Base-by-base conservation (phyloP, 192 early-diverging fungal genomes). In the Thamnidium elegans region DNA sequence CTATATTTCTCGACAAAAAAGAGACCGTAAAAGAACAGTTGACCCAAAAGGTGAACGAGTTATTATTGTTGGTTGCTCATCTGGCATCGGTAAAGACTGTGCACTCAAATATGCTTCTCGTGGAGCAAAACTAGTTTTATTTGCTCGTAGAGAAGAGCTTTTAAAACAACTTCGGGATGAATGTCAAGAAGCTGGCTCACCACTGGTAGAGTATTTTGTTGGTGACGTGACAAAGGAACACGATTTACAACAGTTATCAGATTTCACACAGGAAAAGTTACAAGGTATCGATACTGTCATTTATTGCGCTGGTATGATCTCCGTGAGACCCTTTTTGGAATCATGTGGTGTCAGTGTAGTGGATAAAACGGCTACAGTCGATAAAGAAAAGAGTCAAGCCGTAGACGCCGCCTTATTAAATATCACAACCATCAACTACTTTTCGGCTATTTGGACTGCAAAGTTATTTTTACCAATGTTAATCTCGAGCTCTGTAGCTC, bases 41-140 rank as follows among this genome's bases (percentile, higher is more conserved):
- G 5, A 6, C 36, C 36, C 36, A 1, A 39, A 5, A 1, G 46
- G 69, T 0, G 76, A 81, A 55, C 58, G 70, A 42, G 89, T 90
- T 3, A 83, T 90, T 2, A 85, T 92, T 55, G 79, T 94, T 20
- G 92, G 92, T 0, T 89, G 87, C 19, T 90, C 88, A 14, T 86
- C 85, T 44, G 92, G 92, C 2, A 92, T 94, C 36, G 92, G 92
- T 1, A 71, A 74, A 3, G 73, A 82, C 21, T 59, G 87, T 20
- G 90, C 92, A 6, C 75, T 86, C 3, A 75, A 81, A 31, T 92
- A 90, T 65, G 88, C 92, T 1, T 53, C 54, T 17, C 78, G 83
- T 9, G 84, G 87, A 0, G 85, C 86, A 17, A 58, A 81, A 14
- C 63, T 91, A 4, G 63, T 94, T 3, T 62, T 92, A 5, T 81